phyloP scores from a whole-genome alignment of 2,329 filamentous ascomycete species.

The Fonsecaea nubica region DNA sequence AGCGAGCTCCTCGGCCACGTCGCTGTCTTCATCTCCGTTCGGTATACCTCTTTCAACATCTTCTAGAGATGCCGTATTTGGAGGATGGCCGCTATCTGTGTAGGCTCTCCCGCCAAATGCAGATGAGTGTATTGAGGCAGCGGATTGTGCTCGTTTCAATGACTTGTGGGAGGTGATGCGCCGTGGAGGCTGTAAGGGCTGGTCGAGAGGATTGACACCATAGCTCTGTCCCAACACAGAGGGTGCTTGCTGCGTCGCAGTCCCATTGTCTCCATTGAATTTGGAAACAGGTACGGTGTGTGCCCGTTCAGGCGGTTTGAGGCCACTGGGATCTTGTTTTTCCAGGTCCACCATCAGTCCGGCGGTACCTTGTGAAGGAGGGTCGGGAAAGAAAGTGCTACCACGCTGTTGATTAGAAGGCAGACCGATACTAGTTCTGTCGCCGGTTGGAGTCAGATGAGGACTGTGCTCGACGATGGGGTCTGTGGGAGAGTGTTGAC shows the following conservation, averaged over 20 bases:
- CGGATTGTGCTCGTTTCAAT: slow-evolving; percentile 48
- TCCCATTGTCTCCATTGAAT: slow-evolving; percentile 29
- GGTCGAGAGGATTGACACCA: slow-evolving; percentile 38
- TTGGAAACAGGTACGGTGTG: slow-evolving; percentile 30
- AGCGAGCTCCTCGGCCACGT: slow-evolving; percentile 72
- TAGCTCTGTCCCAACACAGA: slow-evolving; percentile 38
- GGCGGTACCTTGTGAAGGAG: slow-evolving; percentile 9
- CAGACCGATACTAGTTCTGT: slow-evolving; percentile 60
- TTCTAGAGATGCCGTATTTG: slow-evolving; percentile 29
- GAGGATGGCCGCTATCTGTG: slow-evolving; percentile 40
- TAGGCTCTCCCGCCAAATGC: slow-evolving; percentile 42
- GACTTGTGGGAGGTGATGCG: slow-evolving; percentile 38
- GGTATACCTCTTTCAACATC: slow-evolving; percentile 34
- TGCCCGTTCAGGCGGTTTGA: slow-evolving; percentile 29
- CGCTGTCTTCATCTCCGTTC: slow-evolving; percentile 57
- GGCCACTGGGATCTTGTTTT: slow-evolving; percentile 29
- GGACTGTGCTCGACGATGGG: slow-evolving; percentile 56
- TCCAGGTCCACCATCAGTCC: slow-evolving; percentile 35
- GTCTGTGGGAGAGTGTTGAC: slow-evolving; percentile 57
- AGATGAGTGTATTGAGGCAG: slow-evolving; percentile 50
- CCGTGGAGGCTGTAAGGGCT: slow-evolving; percentile 40
- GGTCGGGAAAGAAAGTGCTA: slow-evolving; percentile 41
- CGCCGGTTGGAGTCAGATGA: slow-evolving; percentile 41
- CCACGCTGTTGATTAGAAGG: slow-evolving; percentile 52
- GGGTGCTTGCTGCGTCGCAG: slow-evolving; percentile 21